Conservation (phyloP, 345 rosid genomes). For the Jatropha curcas region DNA sequence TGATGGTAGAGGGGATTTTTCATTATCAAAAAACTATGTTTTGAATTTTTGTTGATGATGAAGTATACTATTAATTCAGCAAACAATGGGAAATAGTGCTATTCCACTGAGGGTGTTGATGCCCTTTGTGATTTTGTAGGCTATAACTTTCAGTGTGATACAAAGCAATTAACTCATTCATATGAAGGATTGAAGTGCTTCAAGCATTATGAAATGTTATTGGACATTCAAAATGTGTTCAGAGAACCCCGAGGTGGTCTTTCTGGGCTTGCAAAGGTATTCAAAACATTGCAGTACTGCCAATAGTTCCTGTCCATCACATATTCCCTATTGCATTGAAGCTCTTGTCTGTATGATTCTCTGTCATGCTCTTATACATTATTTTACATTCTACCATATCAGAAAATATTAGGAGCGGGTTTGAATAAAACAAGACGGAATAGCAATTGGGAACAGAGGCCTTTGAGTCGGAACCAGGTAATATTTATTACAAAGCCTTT, state of each 20-base stretch:
- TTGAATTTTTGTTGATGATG: not conserved
- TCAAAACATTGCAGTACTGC: constrained; percentile 6
- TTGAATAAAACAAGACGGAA: constrained; percentile 88
- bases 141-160: constrained; percentile 82
- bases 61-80: not conserved
- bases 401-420: constrained; percentile 90
- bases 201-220: constrained; percentile 74
- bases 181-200: constrained; percentile 78
- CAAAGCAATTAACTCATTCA: constrained; percentile 58
- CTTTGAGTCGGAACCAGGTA: constrained; percentile 81
- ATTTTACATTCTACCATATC: constrained; percentile 7
- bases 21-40: not conserved
- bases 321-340: not conserved
- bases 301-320: constrained; percentile 11
- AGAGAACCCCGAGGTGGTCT: constrained; percentile 75
- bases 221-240: constrained; percentile 77
- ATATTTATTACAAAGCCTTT: not conserved
- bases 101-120: not conserved
- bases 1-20: not conserved
- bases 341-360: constrained; percentile 2
- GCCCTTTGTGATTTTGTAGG: constrained; percentile 44
- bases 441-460: constrained; percentile 88
- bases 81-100: not conserved
- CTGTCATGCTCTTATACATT: not conserved
- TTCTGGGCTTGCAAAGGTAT: constrained; percentile 81